Percentiles rank a stretch among this genome's conserved stretches.
Conservation (phyloP, 345 rosid genomes). For the Eucalyptus sp. region DNA sequence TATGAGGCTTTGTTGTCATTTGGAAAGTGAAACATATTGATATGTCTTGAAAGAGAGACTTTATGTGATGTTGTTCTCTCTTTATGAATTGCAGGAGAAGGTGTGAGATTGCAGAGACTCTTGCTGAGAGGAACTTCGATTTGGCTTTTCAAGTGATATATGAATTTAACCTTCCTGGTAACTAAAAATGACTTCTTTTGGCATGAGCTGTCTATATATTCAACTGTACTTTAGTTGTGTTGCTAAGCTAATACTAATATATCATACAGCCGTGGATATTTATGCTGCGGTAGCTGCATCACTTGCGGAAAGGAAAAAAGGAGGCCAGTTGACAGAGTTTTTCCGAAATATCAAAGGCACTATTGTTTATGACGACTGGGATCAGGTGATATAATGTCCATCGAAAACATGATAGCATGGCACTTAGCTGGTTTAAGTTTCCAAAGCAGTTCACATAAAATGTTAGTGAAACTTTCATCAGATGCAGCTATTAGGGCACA, state of each 20-base stretch:
- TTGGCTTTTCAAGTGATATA: conserved; percentile 86
- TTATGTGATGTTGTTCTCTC: neutral
- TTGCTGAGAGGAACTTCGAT: conserved; percentile 89
- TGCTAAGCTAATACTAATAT: neutral
- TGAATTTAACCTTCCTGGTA: conserved; percentile 89
- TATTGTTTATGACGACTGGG: conserved; percentile 91
- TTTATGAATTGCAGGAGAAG: conserved; percentile 63
- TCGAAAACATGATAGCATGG: neutral
- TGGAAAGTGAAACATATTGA: neutral
- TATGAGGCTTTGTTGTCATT: neutral
- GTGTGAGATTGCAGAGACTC: conserved; percentile 75
- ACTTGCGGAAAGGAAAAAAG: conserved; percentile 86
- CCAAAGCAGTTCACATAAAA: neutral
- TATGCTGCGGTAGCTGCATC: conserved; percentile 97
- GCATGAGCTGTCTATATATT: neutral
- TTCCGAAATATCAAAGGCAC: conserved; percentile 92
- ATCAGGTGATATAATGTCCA: conserved; percentile 49
- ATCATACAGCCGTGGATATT: conserved; percentile 73
- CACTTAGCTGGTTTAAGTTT: neutral
- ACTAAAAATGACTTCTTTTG: neutral
- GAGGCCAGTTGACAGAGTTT: conserved; percentile 83
- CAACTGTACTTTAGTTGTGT: neutral
- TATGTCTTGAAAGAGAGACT: neutral
- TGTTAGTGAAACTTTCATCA: neutral
- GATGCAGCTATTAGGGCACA: neutral